phyloP scores from a whole-genome alignment of 768 basidiomycete genomes.

The Tubosaeta sp. region DNA sequence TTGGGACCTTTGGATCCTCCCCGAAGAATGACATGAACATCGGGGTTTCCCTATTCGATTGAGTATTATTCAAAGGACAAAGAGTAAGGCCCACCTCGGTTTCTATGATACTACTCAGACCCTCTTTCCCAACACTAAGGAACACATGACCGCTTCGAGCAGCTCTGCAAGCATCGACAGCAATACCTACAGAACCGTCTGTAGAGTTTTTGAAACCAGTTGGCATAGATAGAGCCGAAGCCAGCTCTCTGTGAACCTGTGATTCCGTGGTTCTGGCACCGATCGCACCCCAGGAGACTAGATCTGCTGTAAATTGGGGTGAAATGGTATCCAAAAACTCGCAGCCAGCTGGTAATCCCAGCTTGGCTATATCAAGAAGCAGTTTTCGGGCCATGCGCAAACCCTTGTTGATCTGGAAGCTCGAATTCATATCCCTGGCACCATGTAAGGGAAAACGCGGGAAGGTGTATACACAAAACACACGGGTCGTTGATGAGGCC shows the following conservation, averaged over 20 bases:
- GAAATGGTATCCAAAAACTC: constrained; percentile 84
- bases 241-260: constrained; percentile 87
- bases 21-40: constrained; percentile 91
- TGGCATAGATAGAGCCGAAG: constrained; percentile 86
- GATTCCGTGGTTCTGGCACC: constrained; percentile 91
- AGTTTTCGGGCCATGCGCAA: constrained; percentile 83
- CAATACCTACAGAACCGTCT: constrained; percentile 87
- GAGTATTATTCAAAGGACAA: neutral
- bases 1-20: constrained; percentile 91
- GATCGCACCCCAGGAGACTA: constrained; percentile 94
- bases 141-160: constrained; percentile 91
- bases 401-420: constrained; percentile 96
- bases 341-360: constrained; percentile 93
- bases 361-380: constrained; percentile 81
- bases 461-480: neutral
- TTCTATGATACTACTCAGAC: constrained; percentile 90
- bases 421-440: constrained; percentile 70
- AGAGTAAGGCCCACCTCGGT: constrained; percentile 56
- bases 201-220: constrained; percentile 99
- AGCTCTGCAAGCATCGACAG: constrained; percentile 93
- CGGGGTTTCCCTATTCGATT: constrained; percentile 69
- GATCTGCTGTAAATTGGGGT: constrained; percentile 90
- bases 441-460: neutral
- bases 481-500: constrained; percentile 94
- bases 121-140: constrained; percentile 96